Evolutionary conservation across 2,329 filamentous ascomycete genomes (phyloP).

Genomic region (Purpureocillium lavendulum): DNA sequence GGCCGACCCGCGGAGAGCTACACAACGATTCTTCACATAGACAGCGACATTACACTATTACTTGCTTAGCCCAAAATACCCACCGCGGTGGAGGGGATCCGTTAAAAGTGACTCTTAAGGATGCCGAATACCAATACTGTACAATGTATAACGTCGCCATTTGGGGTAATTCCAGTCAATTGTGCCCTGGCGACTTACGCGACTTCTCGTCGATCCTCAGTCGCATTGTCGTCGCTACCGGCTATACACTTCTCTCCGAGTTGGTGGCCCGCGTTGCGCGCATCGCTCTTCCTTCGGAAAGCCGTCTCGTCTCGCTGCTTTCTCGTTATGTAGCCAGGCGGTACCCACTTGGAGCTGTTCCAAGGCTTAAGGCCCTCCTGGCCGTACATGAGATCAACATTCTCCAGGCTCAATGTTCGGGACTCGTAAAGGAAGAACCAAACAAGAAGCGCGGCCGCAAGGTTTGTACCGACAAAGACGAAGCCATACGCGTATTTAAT

Average conservation of each 20-base stretch:
- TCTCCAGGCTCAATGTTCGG: constrained; percentile 57
- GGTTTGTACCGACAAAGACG: constrained; percentile 55
- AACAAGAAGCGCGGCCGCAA: constrained; percentile 49
- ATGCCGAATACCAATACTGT: no score
- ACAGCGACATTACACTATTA: no score
- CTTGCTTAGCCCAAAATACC: no score
- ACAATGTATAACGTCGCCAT: no score
- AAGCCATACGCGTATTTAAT: constrained; percentile 59
- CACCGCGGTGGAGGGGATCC: no score
- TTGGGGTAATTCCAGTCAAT: no score
- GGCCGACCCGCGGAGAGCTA: no score
- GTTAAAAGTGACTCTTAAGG: no score
- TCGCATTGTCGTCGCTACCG: constrained; percentile 1
- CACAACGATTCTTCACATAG: no score
- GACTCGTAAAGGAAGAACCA: constrained; percentile 66
- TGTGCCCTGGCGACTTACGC: no score
- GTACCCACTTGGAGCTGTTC: constrained; percentile 47
- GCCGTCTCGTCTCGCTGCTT: constrained; percentile 23
- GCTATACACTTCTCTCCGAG: constrained; percentile 6
- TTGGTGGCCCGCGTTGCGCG: background rate
- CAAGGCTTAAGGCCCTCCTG: constrained; percentile 49
- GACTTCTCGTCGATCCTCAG: no score
- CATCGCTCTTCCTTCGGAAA: constrained; percentile 13
- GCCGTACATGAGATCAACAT: constrained; percentile 65
- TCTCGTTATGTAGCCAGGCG: constrained; percentile 33